Evolutionary conservation across 1,139 yeast genomes (phyloP), one percentile per base, ranked within the genome.

Genomic region (Magnusiomyces magnusii): DNA sequence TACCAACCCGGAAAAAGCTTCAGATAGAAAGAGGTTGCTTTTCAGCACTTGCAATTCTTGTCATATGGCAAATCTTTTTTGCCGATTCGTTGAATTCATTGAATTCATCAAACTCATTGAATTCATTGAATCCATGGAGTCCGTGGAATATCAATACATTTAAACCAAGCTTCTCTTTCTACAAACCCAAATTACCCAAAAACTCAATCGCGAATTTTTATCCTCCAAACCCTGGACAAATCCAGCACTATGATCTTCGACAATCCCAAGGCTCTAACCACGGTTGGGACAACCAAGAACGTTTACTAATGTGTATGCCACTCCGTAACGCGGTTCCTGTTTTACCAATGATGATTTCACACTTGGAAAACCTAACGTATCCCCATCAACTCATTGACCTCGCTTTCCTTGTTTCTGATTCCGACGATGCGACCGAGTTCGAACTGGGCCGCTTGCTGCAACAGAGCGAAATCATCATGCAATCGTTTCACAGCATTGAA

Each of bases 391-490:
- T 82, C 58, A 79, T 85, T 34, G 90, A 84, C 66, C 67, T 84
- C 55, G 85, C 88, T 2, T 85, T 85, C 64, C 69, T 84, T 62
- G 85, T 84, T 25, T 80, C 85, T 51, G 90, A 84, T 67, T 79
- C 86, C 2, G 77, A 81, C 60, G 98, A 92, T 70, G 76, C 78
- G 52, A 85, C 90, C 0, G 76, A 81, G 75, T 76, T 73, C 21
- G 80, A 75, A 51, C 70, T 84, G 60, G 74, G 74, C 90, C 88
- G 0, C 85, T 86, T 73, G 93, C 93, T 56, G 86, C 86, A 67
- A 78, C 87, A 86, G 83, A 53, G 55, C 21, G 21, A 19, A 39
- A 24, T 41, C 36, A n/a, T 31, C 25, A 42, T 88, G 27, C 84
- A 78, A 65, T 75, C 76, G 59, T 84, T 86, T 88, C 89, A 89